Percentiles rank a stretch among this genome's conserved stretches.
These are phyloP conservation scores for Diaporthe capsici DNA, from an alignment of 2,329 filamentous ascomycete species.

Conservation along the genomic window DNA sequence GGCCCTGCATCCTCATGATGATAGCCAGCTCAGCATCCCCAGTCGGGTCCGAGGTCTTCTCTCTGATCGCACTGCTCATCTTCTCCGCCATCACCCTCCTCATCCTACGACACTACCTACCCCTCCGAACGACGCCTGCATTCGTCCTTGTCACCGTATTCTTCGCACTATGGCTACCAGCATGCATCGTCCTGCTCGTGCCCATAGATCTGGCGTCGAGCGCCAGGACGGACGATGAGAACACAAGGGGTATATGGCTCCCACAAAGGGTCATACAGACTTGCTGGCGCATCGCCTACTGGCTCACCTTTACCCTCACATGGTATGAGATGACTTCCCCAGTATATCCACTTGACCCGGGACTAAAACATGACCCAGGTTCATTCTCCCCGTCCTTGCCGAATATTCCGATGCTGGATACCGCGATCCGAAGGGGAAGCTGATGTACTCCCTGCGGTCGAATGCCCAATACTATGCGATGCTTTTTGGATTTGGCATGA, in stretches of 20 bases:
- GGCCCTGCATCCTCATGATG: constrained; percentile 40
- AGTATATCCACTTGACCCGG: background rate
- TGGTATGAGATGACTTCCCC: constrained; percentile 71
- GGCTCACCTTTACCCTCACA: constrained; percentile 94
- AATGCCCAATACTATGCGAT: constrained; percentile 93
- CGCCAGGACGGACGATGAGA: constrained; percentile 78
- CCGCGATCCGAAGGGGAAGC: constrained; percentile 83
- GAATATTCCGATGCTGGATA: constrained; percentile 97
- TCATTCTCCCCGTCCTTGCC: constrained; percentile 91
- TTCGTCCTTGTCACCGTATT: constrained; percentile 95
- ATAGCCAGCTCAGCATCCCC: constrained; percentile 61
- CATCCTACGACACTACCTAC: constrained; percentile 90
- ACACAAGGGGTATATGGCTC: constrained; percentile 87
- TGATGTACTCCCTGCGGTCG: constrained; percentile 86
- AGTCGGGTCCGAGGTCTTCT: constrained; percentile 85
- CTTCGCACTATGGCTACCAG: constrained; percentile 93
- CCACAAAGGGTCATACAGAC: constrained; percentile 83
- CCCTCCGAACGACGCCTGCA: constrained; percentile 88
- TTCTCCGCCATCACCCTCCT: constrained; percentile 85
- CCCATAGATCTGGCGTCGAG: constrained; percentile 96
- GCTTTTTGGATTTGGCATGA: constrained; percentile 76
- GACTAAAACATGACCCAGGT: constrained; percentile 66
- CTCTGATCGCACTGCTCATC: constrained; percentile 77
- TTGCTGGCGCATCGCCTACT: constrained; percentile 95
- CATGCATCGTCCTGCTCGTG: constrained; percentile 90